These are phyloP conservation scores for Athelia psychrophila DNA, from an alignment of 1,284 basidiomycete genomes.

Conservation along the genomic window DNA sequence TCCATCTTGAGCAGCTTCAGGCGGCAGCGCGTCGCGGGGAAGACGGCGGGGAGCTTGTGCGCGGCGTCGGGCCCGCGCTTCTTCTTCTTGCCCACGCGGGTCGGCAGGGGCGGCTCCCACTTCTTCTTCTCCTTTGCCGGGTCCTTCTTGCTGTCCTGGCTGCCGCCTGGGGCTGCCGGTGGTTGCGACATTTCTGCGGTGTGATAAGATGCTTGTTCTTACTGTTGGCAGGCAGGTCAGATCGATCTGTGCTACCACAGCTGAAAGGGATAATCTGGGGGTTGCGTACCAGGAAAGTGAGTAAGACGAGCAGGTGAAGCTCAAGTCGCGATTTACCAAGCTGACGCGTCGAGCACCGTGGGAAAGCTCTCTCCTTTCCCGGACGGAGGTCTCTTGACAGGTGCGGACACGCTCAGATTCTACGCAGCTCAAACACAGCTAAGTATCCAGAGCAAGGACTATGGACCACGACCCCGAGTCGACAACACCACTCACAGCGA, in stretches of 20 bases:
- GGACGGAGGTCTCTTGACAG: too few relatives aligned
- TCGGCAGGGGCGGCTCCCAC: conserved; percentile 98
- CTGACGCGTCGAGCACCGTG: neutral
- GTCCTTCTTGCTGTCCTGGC: conserved; percentile 41
- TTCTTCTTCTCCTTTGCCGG: conserved; percentile 86
- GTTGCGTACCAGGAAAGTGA: too few relatives aligned
- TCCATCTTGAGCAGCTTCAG: conserved; percentile 96
- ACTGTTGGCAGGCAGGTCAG: neutral
- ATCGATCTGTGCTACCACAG: neutral
- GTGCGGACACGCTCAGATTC: too few relatives aligned
- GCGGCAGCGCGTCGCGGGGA: conserved; percentile 93
- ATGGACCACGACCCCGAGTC: conserved; percentile 28
- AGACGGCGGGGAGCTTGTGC: conserved; percentile 91
- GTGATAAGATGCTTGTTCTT: neutral
- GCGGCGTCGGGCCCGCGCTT: conserved; percentile 89
- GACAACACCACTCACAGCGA: conserved; percentile 52
- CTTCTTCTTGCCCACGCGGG: conserved; percentile 96
- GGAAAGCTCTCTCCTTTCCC: neutral
- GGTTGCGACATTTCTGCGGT: conserved; percentile 17
- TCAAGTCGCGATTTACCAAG: neutral
- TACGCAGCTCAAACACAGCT: too few relatives aligned
- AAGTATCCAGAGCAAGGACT: too few relatives aligned
- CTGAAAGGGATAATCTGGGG: neutral
- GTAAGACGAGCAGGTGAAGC: conserved; percentile 1
- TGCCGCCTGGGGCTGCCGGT: conserved; percentile 49